Percentiles rank a stretch among this genome's conserved stretches.
Conservation (phyloP, 2,329 filamentous ascomycete genomes). For the Fusarium illudens region DNA sequence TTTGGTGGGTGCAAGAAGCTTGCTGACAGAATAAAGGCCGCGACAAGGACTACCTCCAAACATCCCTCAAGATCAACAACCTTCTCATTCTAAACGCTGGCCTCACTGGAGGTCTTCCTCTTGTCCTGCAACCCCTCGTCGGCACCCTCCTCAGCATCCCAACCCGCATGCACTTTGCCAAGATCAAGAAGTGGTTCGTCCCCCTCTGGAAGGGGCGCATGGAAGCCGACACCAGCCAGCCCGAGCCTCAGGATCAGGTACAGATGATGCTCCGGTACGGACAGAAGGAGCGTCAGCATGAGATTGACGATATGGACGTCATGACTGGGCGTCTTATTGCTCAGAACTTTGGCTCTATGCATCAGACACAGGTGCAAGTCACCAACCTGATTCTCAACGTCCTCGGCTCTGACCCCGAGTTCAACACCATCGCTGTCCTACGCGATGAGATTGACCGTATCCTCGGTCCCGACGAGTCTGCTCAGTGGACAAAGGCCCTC, state of each 20-base stretch:
- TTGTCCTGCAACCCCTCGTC: conserved; percentile 44
- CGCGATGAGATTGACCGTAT: conserved; percentile 49
- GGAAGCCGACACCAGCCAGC: conserved; percentile 14
- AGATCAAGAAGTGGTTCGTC: conserved; percentile 40
- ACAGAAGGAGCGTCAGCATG: conserved; percentile 48
- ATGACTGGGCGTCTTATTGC: conserved; percentile 46
- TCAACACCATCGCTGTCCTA: conserved; percentile 48
- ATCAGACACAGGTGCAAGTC: conserved; percentile 51
- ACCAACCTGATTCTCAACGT: conserved; percentile 52
- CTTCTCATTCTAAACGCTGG: conserved; percentile 47
- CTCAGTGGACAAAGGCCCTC: conserved; percentile 51
- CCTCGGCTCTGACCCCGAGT: conserved; percentile 48
- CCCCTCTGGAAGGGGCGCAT: conserved; percentile 35
- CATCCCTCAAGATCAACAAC: conserved; percentile 43
- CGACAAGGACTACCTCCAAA: conserved; percentile 47
- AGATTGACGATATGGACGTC: conserved; percentile 43
- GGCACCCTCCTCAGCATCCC: conserved; percentile 41
- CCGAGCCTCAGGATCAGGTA: conserved; percentile 49
- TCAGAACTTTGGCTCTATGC: conserved; percentile 50
- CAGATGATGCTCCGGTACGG: conserved; percentile 55
- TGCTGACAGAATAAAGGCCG: conserved; percentile 35
- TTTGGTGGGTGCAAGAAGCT: fast-evolving
- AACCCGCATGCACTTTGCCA: conserved; percentile 34
- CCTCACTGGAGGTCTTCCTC: conserved; percentile 43
- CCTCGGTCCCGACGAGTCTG: conserved; percentile 36